Evolutionary conservation across 441 rosid species (phyloP).

Genomic region (Arabidopsis lyrata): DNA sequence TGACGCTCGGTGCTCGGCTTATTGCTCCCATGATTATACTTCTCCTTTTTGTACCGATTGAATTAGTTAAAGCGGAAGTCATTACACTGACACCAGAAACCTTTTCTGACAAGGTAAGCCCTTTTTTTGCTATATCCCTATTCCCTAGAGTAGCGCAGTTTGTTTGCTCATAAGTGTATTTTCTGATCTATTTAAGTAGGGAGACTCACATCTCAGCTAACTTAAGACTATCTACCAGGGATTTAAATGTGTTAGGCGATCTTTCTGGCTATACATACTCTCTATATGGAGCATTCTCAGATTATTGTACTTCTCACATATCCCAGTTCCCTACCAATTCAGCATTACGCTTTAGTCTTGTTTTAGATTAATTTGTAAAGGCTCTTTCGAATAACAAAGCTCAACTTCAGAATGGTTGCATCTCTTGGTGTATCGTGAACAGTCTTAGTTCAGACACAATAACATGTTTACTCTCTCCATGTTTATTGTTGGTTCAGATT

Average conservation of each 20-base stretch:
- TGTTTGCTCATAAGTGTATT: background rate
- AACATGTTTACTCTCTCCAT: conserved; percentile 11
- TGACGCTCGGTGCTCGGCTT: conserved; percentile 44
- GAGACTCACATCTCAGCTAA: conserved; percentile 8
- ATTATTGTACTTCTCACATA: background rate
- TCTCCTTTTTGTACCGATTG: conserved; percentile 41
- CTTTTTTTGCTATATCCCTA: background rate
- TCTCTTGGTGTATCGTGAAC: background rate
- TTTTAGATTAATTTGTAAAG: conserved; percentile 6
- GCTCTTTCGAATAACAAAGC: background rate
- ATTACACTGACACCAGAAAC: conserved; percentile 86
- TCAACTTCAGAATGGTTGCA: conserved; percentile 26
- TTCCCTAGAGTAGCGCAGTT: no score
- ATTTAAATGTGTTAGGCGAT: background rate
- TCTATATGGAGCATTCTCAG: background rate
- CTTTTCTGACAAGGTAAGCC: conserved; percentile 89
- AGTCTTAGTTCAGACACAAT: background rate
- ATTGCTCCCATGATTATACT: conserved; percentile 32
- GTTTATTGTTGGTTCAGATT: conserved; percentile 54
- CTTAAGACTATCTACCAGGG: background rate
- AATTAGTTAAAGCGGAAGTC: conserved; percentile 67
- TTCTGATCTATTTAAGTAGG: background rate
- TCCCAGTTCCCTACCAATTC: background rate
- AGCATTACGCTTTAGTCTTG: background rate
- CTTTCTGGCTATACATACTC: background rate